These are phyloP conservation scores for Dactylorhiza incarnata DNA, from an alignment of 106 monocot genomes.

Conservation along the genomic window DNA sequence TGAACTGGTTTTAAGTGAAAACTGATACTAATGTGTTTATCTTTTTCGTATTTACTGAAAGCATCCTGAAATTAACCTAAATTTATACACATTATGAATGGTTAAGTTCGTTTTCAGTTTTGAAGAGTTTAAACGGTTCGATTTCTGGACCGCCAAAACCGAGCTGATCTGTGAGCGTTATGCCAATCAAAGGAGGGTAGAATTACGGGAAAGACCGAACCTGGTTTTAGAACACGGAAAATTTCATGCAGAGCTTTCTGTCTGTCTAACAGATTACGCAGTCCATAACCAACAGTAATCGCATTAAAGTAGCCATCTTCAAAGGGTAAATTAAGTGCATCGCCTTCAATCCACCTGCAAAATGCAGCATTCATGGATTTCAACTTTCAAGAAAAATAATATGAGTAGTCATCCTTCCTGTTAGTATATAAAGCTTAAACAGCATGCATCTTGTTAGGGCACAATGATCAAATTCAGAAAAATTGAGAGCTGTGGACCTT, in stretches of 20 bases:
- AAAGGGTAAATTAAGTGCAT: slow-evolving; percentile 77
- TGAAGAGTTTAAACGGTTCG: no score
- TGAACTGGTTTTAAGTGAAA: no score
- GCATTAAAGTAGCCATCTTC: slow-evolving; percentile 68
- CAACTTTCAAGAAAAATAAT: background rate
- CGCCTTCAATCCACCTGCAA: slow-evolving; percentile 83
- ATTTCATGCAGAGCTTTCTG: slow-evolving; percentile 72
- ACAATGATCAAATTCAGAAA: background rate
- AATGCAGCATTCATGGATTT: slow-evolving; percentile 6
- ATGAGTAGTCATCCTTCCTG: background rate
- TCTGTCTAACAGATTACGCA: slow-evolving; percentile 78
- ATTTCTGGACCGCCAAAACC: background rate
- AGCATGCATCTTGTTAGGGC: background rate
- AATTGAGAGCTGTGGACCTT: background rate
- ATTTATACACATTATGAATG: no score
- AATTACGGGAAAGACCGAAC: slow-evolving; percentile 17
- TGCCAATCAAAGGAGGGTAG: background rate
- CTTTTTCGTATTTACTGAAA: no score
- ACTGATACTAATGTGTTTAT: no score
- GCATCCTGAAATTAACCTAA: no score
- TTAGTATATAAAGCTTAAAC: background rate
- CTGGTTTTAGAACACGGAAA: slow-evolving; percentile 82
- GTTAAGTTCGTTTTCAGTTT: no score
- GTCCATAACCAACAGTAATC: slow-evolving; percentile 75
- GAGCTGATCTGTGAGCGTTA: background rate